phyloP scores from a whole-genome alignment of 2,329 filamentous ascomycete genomes.

The Rhinocladiella similis region DNA sequence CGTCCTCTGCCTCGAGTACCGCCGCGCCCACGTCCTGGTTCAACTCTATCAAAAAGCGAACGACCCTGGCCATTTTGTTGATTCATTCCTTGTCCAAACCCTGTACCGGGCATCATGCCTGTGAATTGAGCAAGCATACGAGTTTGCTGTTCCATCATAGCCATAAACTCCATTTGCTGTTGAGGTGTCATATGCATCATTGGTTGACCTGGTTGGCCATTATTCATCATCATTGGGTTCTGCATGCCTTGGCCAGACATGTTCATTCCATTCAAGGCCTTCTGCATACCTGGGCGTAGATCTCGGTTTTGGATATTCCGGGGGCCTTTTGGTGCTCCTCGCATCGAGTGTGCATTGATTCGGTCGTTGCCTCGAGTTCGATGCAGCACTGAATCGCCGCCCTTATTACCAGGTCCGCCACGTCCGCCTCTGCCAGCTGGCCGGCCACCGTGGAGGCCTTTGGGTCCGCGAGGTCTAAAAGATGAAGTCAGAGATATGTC shows the following conservation, averaged over 20 bases:
- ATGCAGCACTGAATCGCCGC: conserved; percentile 73
- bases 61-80: conserved; percentile 46
- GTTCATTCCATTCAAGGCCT: conserved; percentile 41
- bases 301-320: conserved; percentile 52
- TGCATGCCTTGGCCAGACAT: conserved; percentile 26
- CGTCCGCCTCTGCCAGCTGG: conserved; percentile 72
- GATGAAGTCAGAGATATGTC: conserved; percentile 6
- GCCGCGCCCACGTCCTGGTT: conserved; percentile 33
- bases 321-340: conserved; percentile 71
- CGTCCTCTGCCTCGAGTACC: conserved; percentile 26
- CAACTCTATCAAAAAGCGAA: conserved; percentile 74
- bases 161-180: conserved; percentile 72
- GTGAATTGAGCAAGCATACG: conserved; percentile 78
- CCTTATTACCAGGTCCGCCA: conserved; percentile 80
- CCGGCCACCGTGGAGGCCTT: conserved; percentile 82
- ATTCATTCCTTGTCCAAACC: conserved; percentile 38
- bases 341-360: conserved; percentile 70
- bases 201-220: conserved; percentile 48
- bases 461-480: conserved; percentile 83
- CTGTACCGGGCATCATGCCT: conserved; percentile 52
- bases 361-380: conserved; percentile 78
- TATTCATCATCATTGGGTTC: conserved; percentile 48
- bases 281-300: conserved; percentile 49
- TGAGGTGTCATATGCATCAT: conserved; percentile 62
- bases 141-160: conserved; percentile 81